These are phyloP conservation scores for Hibiscus mutabilis DNA, from an alignment of 345 rosid species.

Conservation along the genomic window DNA sequence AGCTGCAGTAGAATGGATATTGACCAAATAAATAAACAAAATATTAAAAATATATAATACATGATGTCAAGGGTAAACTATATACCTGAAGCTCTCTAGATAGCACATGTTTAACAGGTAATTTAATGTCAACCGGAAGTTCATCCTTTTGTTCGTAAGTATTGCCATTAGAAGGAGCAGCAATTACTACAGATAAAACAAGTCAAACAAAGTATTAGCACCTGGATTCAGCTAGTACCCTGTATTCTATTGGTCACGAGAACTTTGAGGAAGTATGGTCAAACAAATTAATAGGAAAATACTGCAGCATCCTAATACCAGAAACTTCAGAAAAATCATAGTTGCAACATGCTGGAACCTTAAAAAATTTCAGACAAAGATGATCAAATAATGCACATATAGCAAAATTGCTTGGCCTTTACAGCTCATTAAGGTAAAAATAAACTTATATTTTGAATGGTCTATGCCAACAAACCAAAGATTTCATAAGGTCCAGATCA, in stretches of 20 bases:
- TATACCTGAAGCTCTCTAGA: slow-evolving; percentile 91
- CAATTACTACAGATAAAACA: slow-evolving; percentile 47
- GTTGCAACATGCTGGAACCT: not conserved
- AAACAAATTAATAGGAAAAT: not conserved
- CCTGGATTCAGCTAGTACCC: not conserved
- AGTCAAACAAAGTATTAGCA: slow-evolving; percentile 16
- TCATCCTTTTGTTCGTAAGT: slow-evolving; percentile 54
- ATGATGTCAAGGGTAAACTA: not conserved
- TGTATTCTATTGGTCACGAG: slow-evolving; percentile 3
- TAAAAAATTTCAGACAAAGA: not conserved
- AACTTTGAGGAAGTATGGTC: not conserved
- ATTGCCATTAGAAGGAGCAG: slow-evolving; percentile 59
- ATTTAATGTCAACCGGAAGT: slow-evolving; percentile 69
- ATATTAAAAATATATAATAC: slow-evolving; percentile 7
- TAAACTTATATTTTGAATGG: not conserved
- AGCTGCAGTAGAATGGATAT: slow-evolving; percentile 47
- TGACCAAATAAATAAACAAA: not conserved
- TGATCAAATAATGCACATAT: not conserved
- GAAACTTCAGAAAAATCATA: not conserved
- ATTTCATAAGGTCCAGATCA: not conserved
- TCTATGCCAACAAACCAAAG: not conserved
- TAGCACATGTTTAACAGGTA: slow-evolving; percentile 83
- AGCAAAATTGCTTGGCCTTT: not conserved
- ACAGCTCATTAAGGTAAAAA: not conserved
- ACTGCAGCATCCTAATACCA: not conserved